Percentiles rank a stretch among this genome's conserved stretches.
Conservation (phyloP, 495 filamentous ascomycete genomes). For the Tuber umbilicatum region DNA sequence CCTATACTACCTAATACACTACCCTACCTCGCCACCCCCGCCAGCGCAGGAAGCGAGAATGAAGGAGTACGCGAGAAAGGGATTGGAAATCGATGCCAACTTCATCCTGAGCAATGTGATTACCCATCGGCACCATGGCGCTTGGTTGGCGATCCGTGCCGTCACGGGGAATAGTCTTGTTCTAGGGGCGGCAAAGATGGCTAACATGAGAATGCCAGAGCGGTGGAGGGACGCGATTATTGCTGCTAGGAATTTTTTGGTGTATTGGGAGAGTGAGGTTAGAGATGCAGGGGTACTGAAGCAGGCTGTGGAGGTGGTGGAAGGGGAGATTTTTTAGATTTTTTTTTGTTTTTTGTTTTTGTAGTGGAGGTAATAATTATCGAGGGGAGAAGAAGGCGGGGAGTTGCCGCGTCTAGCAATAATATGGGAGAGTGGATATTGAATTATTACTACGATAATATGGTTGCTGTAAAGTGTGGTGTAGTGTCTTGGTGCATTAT, state of each 20-base stretch:
- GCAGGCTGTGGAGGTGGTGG: constrained; percentile 25
- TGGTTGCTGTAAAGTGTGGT: neutral
- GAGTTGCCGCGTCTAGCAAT: neutral
- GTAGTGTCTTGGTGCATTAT: neutral
- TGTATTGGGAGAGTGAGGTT: constrained; percentile 35
- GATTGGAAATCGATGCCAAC: constrained; percentile 31
- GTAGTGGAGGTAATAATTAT: constrained; percentile 2
- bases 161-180: constrained; percentile 30
- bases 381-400: no score
- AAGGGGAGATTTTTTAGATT: constrained; percentile 7
- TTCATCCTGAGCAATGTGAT: constrained; percentile 37
- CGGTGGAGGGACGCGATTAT: constrained; percentile 29
- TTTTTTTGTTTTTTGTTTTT: neutral
- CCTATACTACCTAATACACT: constrained; percentile 36
- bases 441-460: neutral
- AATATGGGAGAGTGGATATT: neutral
- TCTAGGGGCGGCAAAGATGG: constrained; percentile 27
- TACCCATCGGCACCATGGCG: constrained; percentile 34
- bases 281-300: constrained; percentile 32
- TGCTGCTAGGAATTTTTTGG: constrained; percentile 21
- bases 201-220: constrained; percentile 27
- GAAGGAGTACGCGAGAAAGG: constrained; percentile 29
- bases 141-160: constrained; percentile 33
- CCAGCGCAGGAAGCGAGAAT: constrained; percentile 10
- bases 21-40: neutral